Evolutionary conservation across 2,329 filamentous ascomycete genomes (phyloP).

Genomic region (Nakataea oryzae): DNA sequence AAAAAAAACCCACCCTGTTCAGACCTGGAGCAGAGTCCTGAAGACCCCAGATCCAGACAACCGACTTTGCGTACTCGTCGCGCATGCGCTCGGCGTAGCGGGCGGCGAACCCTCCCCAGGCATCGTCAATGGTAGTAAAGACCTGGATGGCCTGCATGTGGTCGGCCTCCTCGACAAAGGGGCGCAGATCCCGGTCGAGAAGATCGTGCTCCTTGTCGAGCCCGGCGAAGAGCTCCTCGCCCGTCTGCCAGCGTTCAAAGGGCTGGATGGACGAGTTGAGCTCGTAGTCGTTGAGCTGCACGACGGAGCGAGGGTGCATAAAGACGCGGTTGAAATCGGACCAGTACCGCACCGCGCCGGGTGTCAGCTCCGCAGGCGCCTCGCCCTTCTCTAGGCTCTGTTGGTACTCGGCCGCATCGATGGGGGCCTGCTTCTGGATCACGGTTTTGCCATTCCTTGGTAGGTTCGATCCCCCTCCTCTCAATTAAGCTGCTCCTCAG

Average conservation of each 20-base stretch:
- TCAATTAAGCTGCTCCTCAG: background rate
- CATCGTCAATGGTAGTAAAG: conserved; percentile 61
- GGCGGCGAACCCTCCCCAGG: conserved; percentile 69
- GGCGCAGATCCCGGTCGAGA: conserved; percentile 79
- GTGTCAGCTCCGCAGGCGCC: conserved; percentile 48
- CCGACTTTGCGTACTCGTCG: conserved; percentile 85
- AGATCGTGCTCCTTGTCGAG: conserved; percentile 76
- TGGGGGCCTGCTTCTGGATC: conserved; percentile 56
- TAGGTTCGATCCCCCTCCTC: conserved; percentile 24
- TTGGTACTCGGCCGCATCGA: conserved; percentile 67
- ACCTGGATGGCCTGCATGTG: conserved; percentile 81
- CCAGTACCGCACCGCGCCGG: conserved; percentile 81
- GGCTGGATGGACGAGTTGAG: conserved; percentile 70
- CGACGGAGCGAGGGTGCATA: conserved; percentile 78
- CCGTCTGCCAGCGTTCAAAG: conserved; percentile 66
- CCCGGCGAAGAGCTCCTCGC: conserved; percentile 63
- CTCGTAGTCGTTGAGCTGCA: conserved; percentile 82
- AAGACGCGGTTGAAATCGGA: conserved; percentile 91
- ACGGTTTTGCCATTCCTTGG: conserved; percentile 49
- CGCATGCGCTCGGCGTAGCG: conserved; percentile 66
- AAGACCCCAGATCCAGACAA: conserved; percentile 78
- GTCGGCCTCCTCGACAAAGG: conserved; percentile 88
- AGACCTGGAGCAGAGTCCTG: conserved; percentile 49
- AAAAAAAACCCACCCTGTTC: conserved; percentile 32
- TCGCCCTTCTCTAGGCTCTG: conserved; percentile 64